Base-by-base conservation (phyloP, 371 early-diverging fungal species). In the Rhizopus sp. region DNA sequence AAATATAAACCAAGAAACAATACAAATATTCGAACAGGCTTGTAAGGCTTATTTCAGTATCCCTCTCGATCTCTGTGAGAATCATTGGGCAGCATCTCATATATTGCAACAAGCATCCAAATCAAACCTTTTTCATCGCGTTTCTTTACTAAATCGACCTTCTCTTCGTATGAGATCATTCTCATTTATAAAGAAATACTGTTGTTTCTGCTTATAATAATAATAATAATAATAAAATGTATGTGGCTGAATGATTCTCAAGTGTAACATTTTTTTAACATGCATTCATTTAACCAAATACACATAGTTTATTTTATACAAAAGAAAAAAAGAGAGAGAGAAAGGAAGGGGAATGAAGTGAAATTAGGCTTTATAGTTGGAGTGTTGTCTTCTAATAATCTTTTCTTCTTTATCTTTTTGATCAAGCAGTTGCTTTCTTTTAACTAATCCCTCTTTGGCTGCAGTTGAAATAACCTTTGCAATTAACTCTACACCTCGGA, bases 391-490 rank as follows among this genome's bases (percentile, higher is more conserved):
- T 53, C 60, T 55, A 49, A 60, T 57, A 13, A 59, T 44, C 45
- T 53, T 67, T 48, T 59, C 52, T 49, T 67, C 68, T 53, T 68
- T 75, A 38, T 72, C 72, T 47, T 62, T 62, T 56, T 70, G 70
- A 62, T 70, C 66, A 46, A 74, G 16, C 57, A 77, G 44, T 40
- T 72, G 67, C 17, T 76, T 75, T 51, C 82, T 72, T 49, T 69
- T 64, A 50, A 73, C 51, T 7, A 70, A 50, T 7, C 93, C 93
- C 35, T 90, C 91, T 62, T 76, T 73, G 31, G 87, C 93, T 5
- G 94, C 94, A 41, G 75, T 72, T 7, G 91, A 86, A 32, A 98
- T 66, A 1, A 94, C 85, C 31, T 88, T 88, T n/a, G 95, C 92
- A 7, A 97, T 75, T 32, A 96, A 70, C 53, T 89, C 88, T 13